phyloP scores from a whole-genome alignment of 164 flowering plant genomes.

The Akebia trifoliata region DNA sequence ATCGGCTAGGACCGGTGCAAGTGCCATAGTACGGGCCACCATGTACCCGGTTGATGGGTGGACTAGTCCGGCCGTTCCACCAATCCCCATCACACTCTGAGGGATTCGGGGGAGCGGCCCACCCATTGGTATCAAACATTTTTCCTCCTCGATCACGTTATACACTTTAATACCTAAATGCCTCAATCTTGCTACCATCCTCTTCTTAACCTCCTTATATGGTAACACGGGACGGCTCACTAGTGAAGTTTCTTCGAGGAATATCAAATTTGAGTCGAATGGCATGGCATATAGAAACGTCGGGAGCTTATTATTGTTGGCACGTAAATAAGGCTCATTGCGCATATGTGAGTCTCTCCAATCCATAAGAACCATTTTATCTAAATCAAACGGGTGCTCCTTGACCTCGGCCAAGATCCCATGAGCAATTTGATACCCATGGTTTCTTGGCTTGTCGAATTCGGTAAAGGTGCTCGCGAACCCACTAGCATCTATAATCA shows the following conservation, averaged over 20 bases:
- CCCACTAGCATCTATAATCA: slow-evolving; percentile 73
- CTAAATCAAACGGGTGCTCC: slow-evolving; percentile 63
- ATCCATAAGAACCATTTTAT: slow-evolving; percentile 80
- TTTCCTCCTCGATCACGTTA: slow-evolving; percentile 62
- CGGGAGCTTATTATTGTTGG: slow-evolving; percentile 38
- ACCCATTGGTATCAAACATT: slow-evolving; percentile 85
- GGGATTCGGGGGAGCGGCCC: slow-evolving; percentile 76
- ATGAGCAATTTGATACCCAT: slow-evolving; percentile 73
- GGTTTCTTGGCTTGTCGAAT: slow-evolving; percentile 47
- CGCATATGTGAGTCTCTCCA: slow-evolving; percentile 76
- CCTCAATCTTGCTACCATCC: slow-evolving; percentile 77
- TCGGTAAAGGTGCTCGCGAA: slow-evolving; percentile 43
- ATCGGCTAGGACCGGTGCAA: slow-evolving; percentile 42
- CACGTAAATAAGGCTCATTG: slow-evolving; percentile 52
- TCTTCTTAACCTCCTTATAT: slow-evolving; percentile 47
- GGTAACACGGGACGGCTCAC: slow-evolving; percentile 60
- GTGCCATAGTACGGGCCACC: slow-evolving; percentile 49
- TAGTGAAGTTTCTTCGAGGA: slow-evolving; percentile 73
- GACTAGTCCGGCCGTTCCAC: slow-evolving; percentile 63
- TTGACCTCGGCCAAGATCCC: slow-evolving; percentile 73
- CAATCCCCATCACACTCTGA: slow-evolving; percentile 54
- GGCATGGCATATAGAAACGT: slow-evolving; percentile 84
- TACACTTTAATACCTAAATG: slow-evolving; percentile 66
- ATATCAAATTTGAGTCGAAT: slow-evolving; percentile 44
- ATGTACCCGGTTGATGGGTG: slow-evolving; percentile 75